Percentiles rank a stretch among this genome's conserved stretches.
Evolutionary conservation across 2,329 filamentous ascomycete genomes (phyloP).

Genomic region (Fusarium begoniae): DNA sequence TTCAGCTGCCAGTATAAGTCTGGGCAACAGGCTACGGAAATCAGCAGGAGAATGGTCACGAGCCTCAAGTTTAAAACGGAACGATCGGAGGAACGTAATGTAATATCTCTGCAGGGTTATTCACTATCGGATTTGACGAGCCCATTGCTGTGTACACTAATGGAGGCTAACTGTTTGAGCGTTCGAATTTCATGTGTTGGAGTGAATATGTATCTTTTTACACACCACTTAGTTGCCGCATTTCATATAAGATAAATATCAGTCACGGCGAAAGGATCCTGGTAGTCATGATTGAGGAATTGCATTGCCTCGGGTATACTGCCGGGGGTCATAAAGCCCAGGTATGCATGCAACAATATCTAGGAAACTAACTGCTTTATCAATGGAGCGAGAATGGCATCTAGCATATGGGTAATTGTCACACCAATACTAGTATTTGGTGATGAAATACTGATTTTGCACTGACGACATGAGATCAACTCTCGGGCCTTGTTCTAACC

Average conservation of each 20-base stretch:
- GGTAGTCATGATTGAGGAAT: neutral
- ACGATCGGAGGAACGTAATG: slow-evolving; percentile 35
- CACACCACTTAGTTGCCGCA: neutral
- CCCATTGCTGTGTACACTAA: neutral
- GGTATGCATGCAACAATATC: neutral
- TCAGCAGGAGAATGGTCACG: slow-evolving; percentile 59
- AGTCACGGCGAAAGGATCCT: neutral
- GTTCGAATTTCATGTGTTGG: neutral
- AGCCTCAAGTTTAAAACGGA: slow-evolving; percentile 52
- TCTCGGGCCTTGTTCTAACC: neutral
- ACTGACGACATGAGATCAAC: neutral
- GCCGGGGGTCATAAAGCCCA: neutral
- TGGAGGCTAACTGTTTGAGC: neutral
- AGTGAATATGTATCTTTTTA: neutral
- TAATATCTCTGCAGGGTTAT: neutral
- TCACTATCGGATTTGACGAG: neutral
- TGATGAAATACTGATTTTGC: too few species aligned
- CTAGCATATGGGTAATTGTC: neutral
- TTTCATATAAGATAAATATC: neutral
- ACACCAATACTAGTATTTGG: neutral
- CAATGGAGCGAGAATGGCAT: neutral
- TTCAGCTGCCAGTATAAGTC: slow-evolving; percentile 56
- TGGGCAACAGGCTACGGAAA: slow-evolving; percentile 59
- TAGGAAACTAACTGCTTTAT: neutral
- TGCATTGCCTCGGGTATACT: neutral